A percentile compares a stretch with the other conserved stretches of the same genome.
Evolutionary conservation across 306 rosid species (phyloP).

Genomic region (Begonia masoniana): DNA sequence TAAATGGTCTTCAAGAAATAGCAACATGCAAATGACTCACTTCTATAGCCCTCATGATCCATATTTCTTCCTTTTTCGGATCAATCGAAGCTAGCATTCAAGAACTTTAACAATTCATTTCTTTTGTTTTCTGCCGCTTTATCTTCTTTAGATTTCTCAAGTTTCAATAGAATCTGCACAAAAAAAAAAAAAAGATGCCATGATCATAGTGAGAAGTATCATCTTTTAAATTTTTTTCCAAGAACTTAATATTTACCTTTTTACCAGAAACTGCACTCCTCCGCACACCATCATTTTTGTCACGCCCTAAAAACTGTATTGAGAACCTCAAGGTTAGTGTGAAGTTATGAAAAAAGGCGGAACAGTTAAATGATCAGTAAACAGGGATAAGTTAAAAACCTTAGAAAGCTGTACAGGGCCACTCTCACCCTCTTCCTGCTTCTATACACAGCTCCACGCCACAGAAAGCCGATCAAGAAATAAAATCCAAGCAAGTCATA

Average conservation of each 20-base stretch:
- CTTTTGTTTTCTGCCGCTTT: conserved; percentile 82
- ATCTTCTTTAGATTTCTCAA: conserved; percentile 90
- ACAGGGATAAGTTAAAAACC: conserved; percentile 31
- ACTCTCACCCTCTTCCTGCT: conserved; percentile 57
- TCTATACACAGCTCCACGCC: conserved; percentile 89
- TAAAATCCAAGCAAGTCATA: conserved; percentile 67
- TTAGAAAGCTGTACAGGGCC: conserved; percentile 94
- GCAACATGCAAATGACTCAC: too few relatives aligned
- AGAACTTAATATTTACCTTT: conserved; percentile 32
- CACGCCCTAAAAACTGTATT: conserved; percentile 71
- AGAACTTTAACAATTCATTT: conserved; percentile 79
- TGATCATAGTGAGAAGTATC: background rate
- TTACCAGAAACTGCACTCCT: conserved; percentile 98
- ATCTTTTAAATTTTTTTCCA: too few relatives aligned
- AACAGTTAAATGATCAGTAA: conserved; percentile 6
- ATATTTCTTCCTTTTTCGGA: conserved; percentile 8
- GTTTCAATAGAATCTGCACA: conserved; percentile 72
- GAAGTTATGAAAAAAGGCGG: background rate
- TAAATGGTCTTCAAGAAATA: too few relatives aligned
- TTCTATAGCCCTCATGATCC: background rate
- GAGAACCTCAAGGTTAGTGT: background rate
- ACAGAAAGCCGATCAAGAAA: conserved; percentile 56
- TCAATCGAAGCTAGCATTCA: conserved; percentile 94
- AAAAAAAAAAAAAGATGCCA: conserved; percentile 1
- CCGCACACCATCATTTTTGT: conserved; percentile 69